phyloP scores from a whole-genome alignment of 305 asterid genomes.

The Fraxinus platypoda region DNA sequence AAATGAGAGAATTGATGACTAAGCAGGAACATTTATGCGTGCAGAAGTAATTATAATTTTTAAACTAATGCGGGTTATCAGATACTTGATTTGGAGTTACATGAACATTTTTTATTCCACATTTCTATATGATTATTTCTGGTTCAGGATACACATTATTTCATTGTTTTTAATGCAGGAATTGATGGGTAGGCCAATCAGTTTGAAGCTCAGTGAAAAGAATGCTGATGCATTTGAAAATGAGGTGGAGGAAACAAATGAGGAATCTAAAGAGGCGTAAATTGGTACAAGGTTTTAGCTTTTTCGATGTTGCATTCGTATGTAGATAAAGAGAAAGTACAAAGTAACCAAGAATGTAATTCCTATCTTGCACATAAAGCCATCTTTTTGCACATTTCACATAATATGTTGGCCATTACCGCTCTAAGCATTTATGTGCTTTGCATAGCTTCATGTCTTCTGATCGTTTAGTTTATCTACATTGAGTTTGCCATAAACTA shows the following conservation, averaged over 20 bases:
- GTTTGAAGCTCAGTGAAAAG: conserved; percentile 59
- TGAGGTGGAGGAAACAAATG: conserved; percentile 24
- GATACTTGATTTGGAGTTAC: background rate
- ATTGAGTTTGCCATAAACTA: background rate
- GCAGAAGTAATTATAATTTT: background rate
- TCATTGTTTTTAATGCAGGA: conserved; percentile 48
- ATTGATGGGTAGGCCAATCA: conserved; percentile 68
- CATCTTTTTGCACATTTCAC: background rate
- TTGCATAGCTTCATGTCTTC: background rate
- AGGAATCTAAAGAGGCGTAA: conserved; percentile 37
- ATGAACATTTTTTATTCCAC: background rate
- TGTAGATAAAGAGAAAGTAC: conserved; percentile 21
- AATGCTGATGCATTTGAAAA: conserved; percentile 29
- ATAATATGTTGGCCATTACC: background rate
- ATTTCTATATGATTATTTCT: background rate
- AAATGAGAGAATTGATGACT: background rate
- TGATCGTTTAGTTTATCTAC: background rate
- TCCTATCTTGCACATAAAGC: conserved; percentile 18
- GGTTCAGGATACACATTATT: background rate
- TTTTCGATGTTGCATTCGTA: conserved; percentile 6
- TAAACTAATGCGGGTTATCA: background rate
- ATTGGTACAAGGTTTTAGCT: conserved; percentile 1
- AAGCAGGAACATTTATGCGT: background rate
- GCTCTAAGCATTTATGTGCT: background rate
- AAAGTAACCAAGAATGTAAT: background rate